Percentiles rank a stretch among this genome's conserved stretches.
Evolutionary conservation across 208 protist genomes (phyloP).

Genomic region (Trypanosomatidae sp.): DNA sequence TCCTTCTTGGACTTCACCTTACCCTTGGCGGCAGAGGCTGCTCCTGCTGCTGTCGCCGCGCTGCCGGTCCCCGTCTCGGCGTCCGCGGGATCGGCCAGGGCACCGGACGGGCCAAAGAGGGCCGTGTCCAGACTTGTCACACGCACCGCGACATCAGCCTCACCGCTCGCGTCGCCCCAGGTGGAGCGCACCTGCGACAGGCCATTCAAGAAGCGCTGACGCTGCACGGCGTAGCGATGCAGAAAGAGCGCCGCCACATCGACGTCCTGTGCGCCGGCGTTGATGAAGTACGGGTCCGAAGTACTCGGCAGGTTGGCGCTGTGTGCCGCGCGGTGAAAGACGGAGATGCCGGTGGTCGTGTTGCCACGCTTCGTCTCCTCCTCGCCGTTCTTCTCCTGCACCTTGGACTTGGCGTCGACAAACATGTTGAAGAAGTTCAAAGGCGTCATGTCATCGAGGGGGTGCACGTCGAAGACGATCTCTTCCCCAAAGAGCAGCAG

Average conservation of each 20-base stretch:
- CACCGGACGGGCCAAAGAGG: constrained; percentile 83
- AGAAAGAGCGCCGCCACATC: constrained; percentile 87
- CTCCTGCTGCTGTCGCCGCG: not conserved
- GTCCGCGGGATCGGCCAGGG: constrained; percentile 28
- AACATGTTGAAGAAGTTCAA: constrained; percentile 91
- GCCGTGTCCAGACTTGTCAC: constrained; percentile 67
- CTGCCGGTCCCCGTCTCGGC: no score
- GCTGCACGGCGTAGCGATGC: constrained; percentile 90
- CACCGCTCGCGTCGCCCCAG: constrained; percentile 83
- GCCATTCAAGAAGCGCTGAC: constrained; percentile 81
- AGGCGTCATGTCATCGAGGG: constrained; percentile 89
- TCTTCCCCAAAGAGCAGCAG: constrained; percentile 86
- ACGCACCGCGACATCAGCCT: constrained; percentile 77
- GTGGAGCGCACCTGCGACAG: constrained; percentile 80
- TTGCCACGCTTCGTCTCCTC: constrained; percentile 35
- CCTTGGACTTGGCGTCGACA: constrained; percentile 71
- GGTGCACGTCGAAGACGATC: constrained; percentile 87
- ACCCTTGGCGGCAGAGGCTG: not conserved
- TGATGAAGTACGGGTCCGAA: constrained; percentile 88
- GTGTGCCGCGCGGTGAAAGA: constrained; percentile 78
- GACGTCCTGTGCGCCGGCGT: constrained; percentile 77
- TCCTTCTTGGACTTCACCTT: not conserved
- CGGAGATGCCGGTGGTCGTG: constrained; percentile 50
- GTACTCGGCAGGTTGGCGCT: constrained; percentile 72
- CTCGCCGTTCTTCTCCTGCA: constrained; percentile 36